A percentile compares a stretch with the other conserved stretches of the same genome.
These are phyloP conservation scores for Babesia bovis DNA, from an alignment of 169 alveolate species.

Conservation along the genomic window DNA sequence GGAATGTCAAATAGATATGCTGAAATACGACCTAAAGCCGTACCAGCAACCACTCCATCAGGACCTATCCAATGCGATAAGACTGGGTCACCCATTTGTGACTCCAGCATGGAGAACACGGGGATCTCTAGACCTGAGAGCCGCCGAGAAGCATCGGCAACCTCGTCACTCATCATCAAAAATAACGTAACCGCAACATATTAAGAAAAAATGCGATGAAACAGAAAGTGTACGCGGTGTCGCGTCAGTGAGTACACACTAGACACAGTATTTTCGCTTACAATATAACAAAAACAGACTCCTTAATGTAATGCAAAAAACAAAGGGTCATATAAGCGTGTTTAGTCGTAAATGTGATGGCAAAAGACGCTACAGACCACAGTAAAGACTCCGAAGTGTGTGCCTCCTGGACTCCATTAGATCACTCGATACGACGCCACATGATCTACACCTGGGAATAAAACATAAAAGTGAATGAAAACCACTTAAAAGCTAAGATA, in stretches of 20 bases:
- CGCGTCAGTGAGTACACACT: conserved; percentile 22
- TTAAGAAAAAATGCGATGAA: not conserved
- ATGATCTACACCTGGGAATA: too few species aligned
- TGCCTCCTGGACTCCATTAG: too few species aligned
- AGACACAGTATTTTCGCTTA: not conserved
- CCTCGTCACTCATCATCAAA: conserved; percentile 10
- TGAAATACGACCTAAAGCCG: conserved; percentile 65
- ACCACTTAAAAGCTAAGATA: too few species aligned
- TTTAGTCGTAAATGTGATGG: too few species aligned
- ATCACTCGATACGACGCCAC: too few species aligned
- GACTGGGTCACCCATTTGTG: conserved; percentile 70
- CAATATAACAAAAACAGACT: not conserved
- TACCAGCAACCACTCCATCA: conserved; percentile 70
- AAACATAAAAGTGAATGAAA: too few species aligned
- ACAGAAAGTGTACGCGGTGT: conserved; percentile 32
- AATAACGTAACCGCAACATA: conserved; percentile 4
- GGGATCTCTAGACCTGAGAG: conserved; percentile 20
- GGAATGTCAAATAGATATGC: conserved; percentile 45
- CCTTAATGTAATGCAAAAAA: not conserved
- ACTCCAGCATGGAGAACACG: conserved; percentile 44
- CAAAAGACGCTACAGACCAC: too few species aligned
- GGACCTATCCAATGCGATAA: conserved; percentile 63
- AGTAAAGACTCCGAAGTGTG: too few species aligned
- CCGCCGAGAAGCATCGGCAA: conserved; percentile 6
- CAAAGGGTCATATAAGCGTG: not conserved